These are phyloP conservation scores for Castanea crenata DNA, from an alignment of 306 rosid genomes.

Conservation along the genomic window DNA sequence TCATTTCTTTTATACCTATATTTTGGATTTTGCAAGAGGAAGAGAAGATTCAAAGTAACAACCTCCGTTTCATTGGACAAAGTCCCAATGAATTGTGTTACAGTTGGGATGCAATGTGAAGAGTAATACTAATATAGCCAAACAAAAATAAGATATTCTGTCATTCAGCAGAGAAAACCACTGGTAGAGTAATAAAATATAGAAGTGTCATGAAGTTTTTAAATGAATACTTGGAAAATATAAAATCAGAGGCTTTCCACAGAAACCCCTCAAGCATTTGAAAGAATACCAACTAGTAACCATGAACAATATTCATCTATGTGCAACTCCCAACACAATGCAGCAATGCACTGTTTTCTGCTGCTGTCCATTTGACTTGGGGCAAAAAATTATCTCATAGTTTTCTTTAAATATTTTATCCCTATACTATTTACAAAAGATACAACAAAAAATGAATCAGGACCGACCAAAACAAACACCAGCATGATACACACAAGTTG, in stretches of 20 bases:
- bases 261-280: neutral
- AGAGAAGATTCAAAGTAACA: no score
- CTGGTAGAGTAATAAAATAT: neutral
- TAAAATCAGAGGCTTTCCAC: neutral
- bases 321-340: neutral
- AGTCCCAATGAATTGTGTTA: no score
- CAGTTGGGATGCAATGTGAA: no score
- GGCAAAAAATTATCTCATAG: neutral
- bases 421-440: constrained; percentile 16
- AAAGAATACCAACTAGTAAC: neutral
- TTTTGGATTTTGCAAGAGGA: no score
- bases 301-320: neutral
- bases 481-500: neutral
- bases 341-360: no score
- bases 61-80: no score
- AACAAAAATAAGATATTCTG: neutral
- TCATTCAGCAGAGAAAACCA: neutral
- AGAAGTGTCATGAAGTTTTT: neutral
- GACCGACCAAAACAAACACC: constrained; percentile 10
- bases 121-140: no score
- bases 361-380: neutral
- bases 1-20: no score
- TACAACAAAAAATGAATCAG: neutral
- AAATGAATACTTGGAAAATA: neutral
- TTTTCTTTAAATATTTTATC: neutral